These are phyloP conservation scores for Pichia ethanolica DNA, from an alignment of 805 yeast genomes.

Conservation along the genomic window DNA sequence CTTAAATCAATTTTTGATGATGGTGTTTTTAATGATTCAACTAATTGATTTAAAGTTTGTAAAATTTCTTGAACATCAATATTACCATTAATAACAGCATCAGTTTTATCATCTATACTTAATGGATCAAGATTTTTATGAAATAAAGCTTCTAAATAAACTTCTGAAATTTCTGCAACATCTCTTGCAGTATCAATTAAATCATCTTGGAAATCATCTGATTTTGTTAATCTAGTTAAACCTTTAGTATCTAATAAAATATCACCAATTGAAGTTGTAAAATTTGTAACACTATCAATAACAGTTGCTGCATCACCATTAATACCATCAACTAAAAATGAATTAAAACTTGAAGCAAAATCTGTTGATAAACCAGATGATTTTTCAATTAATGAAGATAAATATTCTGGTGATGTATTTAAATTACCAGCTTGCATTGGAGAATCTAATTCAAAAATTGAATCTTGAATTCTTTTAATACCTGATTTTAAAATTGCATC, in stretches of 20 bases:
- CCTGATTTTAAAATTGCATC: constrained; percentile 69
- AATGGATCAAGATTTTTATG: constrained; percentile 45
- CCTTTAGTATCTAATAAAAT: constrained; percentile 67
- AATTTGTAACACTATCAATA: constrained; percentile 54
- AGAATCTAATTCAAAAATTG: constrained; percentile 61
- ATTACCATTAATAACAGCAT: constrained; percentile 68
- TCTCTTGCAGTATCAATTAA: constrained; percentile 43
- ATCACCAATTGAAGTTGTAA: constrained; percentile 55
- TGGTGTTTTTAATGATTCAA: constrained; percentile 44
- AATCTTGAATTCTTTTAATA: constrained; percentile 64
- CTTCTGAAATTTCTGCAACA: constrained; percentile 53
- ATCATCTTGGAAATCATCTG: constrained; percentile 45
- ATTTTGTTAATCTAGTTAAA: constrained; percentile 44
- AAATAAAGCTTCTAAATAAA: constrained; percentile 52
- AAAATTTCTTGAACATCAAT: constrained; percentile 65
- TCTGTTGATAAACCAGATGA: constrained; percentile 67
- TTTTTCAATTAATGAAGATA: constrained; percentile 62
- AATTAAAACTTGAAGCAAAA: constrained; percentile 70
- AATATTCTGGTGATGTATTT: constrained; percentile 62
- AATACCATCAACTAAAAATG: constrained; percentile 69
- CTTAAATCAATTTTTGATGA: constrained; percentile 23
- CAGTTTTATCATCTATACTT: constrained; percentile 60
- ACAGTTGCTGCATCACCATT: constrained; percentile 55
- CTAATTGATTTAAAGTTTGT: constrained; percentile 46
- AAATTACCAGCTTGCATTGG: constrained; percentile 80